These are phyloP conservation scores for Ilex paraguariensis DNA, from an alignment of 305 asterid species.

Conservation along the genomic window DNA sequence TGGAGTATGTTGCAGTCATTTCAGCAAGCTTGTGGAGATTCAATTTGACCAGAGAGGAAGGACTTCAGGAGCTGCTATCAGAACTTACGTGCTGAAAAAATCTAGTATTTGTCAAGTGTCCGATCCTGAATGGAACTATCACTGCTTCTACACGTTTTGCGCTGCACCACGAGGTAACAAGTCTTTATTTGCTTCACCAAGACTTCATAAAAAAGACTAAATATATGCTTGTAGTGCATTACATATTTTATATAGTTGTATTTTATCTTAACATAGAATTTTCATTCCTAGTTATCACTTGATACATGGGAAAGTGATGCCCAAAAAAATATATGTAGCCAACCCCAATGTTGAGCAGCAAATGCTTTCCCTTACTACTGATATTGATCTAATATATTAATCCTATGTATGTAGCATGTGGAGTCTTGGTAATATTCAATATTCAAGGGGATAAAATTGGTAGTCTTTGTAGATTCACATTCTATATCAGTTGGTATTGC, in stretches of 20 bases:
- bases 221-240: not conserved
- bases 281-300: no score
- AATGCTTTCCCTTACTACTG: no score
- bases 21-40: slow-evolving; percentile 86
- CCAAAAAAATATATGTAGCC: no score
- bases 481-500: no score
- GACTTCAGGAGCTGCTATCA: slow-evolving; percentile 85
- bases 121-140: slow-evolving; percentile 91
- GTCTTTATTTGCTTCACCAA: slow-evolving; percentile 1
- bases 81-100: slow-evolving; percentile 86
- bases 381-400: no score
- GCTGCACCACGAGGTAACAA: slow-evolving; percentile 81
- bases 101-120: slow-evolving; percentile 92
- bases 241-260: not conserved
- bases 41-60: slow-evolving; percentile 77
- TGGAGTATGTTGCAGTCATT: slow-evolving; percentile 50
- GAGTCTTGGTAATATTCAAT: no score
- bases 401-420: no score
- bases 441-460: no score
- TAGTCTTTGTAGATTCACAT: no score
- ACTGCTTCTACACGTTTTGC: slow-evolving; percentile 88
- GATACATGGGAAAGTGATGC: no score
- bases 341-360: no score
- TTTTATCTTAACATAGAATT: no score
- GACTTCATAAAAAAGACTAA: not conserved